These are phyloP conservation scores for Diaporthe capsici DNA, from an alignment of 2,329 filamentous ascomycete species.

Conservation along the genomic window DNA sequence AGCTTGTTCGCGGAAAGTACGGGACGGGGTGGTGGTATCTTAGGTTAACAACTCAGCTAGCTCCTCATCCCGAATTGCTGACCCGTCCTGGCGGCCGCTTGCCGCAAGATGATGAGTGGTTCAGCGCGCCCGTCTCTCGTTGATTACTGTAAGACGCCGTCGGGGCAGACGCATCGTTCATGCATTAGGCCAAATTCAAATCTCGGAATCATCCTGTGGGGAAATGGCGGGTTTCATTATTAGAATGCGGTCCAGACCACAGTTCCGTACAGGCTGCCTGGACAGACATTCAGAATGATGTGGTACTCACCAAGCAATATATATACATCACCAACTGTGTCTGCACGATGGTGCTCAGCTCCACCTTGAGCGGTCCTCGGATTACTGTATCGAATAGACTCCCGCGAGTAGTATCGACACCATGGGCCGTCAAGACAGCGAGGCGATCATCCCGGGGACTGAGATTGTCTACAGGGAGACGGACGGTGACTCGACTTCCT, in stretches of 20 bases:
- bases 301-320: not conserved
- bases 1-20: not conserved
- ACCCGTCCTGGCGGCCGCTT: conserved; percentile 12
- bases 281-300: no score
- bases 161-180: not conserved
- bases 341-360: not conserved
- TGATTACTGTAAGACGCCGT: not conserved
- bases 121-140: not conserved
- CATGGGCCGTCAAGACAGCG: not conserved
- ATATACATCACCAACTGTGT: not conserved
- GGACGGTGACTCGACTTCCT: conserved; percentile 2
- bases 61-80: not conserved
- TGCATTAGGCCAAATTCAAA: conserved; percentile 3
- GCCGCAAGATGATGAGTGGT: not conserved
- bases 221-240: not conserved
- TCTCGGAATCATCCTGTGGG: not conserved
- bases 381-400: not conserved
- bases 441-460: conserved; percentile 19
- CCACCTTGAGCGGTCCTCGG: not conserved
- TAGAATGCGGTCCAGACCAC: not conserved
- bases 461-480: conserved; percentile 24
- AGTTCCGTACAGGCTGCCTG: not conserved
- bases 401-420: not conserved
- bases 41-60: not conserved
- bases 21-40: not conserved